phyloP scores from a whole-genome alignment of 2,329 filamentous ascomycete species.

The Orbilia oligospora region DNA sequence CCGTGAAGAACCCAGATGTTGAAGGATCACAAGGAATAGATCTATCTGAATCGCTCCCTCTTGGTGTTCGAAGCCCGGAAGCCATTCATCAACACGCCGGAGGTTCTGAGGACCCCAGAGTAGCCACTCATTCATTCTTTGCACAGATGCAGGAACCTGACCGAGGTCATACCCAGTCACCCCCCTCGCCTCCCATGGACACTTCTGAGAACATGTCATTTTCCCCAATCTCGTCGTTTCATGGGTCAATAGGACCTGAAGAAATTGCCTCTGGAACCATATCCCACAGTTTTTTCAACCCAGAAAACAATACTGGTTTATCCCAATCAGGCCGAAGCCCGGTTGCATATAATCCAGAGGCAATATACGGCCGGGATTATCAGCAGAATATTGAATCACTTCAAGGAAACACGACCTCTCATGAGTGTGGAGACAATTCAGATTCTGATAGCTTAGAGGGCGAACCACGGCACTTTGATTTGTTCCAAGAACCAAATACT shows the following conservation, averaged over 20 bases:
- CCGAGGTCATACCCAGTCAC: neutral
- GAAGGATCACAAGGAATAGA: neutral
- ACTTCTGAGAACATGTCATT: neutral
- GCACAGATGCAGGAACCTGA: slow-evolving; percentile 49
- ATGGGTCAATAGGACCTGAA: slow-evolving; percentile 50
- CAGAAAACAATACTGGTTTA: slow-evolving; percentile 33
- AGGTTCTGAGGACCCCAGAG: neutral
- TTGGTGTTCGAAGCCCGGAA: neutral
- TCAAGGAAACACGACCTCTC: neutral
- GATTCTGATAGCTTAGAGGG: slow-evolving; percentile 49
- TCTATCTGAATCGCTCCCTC: neutral
- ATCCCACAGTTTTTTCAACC: slow-evolving; percentile 42
- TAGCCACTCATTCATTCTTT: slow-evolving; percentile 22
- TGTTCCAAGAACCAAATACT: slow-evolving; percentile 56
- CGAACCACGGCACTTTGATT: slow-evolving; percentile 46
- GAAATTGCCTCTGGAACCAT: slow-evolving; percentile 30
- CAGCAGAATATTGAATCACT: neutral
- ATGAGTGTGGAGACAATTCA: slow-evolving; percentile 7
- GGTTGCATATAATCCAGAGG: neutral
- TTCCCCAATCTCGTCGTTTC: slow-evolving; percentile 38
- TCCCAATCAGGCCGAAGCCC: slow-evolving; percentile 1
- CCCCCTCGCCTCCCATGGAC: slow-evolving; percentile 11
- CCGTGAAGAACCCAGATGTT: neutral
- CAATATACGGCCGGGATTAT: neutral
- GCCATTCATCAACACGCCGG: neutral